phyloP scores from a whole-genome alignment of 1,284 basidiomycete species.

The Sphagnurus paluster region DNA sequence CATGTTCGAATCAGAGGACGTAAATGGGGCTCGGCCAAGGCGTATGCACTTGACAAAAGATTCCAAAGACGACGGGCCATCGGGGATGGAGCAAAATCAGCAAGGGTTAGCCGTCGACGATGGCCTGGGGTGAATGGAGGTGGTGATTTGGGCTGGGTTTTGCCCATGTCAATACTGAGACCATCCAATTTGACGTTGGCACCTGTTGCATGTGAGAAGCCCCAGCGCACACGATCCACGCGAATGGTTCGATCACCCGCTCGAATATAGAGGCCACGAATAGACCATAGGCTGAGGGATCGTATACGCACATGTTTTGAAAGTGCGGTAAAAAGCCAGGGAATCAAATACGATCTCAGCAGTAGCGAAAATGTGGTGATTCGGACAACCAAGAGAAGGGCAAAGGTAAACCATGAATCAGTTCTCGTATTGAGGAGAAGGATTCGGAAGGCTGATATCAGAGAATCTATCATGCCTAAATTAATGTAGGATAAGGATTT shows the following conservation, averaged over 20 bases:
- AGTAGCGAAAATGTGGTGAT: constrained; percentile 54
- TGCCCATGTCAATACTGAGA: constrained; percentile 53
- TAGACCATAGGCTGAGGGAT: constrained; percentile 72
- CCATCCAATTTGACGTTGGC: constrained; percentile 63
- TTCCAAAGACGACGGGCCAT: constrained; percentile 51
- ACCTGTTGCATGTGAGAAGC: constrained; percentile 51
- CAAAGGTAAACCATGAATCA: constrained; percentile 35
- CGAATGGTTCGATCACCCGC: constrained; percentile 52
- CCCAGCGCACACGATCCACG: constrained; percentile 67
- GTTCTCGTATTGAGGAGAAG: constrained; percentile 18
- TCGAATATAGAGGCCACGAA: constrained; percentile 71
- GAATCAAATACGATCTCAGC: constrained; percentile 63
- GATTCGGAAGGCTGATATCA: constrained; percentile 10
- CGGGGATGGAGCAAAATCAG: constrained; percentile 56
- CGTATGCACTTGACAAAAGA: constrained; percentile 41
- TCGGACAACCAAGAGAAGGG: constrained; percentile 49
- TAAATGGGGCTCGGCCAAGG: constrained; percentile 54
- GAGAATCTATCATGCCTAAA: constrained; percentile 6
- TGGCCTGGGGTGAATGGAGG: constrained; percentile 29
- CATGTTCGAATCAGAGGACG: constrained; percentile 60
- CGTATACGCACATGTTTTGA: constrained; percentile 64
- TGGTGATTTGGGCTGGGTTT: constrained; percentile 21
- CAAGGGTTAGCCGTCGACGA: constrained; percentile 46
- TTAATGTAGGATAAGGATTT: neutral
- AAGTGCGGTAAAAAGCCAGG: constrained; percentile 56